phyloP scores from a whole-genome alignment of 306 rosid species.

The Quercus dentata region DNA sequence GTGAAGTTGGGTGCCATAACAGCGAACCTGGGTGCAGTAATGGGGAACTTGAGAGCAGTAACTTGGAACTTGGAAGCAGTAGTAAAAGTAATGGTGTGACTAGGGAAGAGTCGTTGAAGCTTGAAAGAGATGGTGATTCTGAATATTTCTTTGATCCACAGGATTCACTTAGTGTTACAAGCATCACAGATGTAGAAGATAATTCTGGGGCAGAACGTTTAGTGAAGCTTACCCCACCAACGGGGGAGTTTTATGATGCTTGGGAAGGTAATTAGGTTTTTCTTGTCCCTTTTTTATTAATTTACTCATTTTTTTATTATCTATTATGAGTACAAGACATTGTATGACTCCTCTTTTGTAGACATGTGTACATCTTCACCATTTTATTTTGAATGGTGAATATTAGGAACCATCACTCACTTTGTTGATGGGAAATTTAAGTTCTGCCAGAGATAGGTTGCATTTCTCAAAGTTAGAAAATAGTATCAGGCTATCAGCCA shows the following conservation, averaged over 20 bases:
- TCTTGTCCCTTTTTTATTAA: background rate
- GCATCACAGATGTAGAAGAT: conserved; percentile 82
- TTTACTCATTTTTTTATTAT: no score
- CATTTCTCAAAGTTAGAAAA: background rate
- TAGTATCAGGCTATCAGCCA: background rate
- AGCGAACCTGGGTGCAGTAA: conserved; percentile 24
- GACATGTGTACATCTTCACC: background rate
- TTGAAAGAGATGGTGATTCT: conserved; percentile 46
- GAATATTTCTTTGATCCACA: conserved; percentile 81
- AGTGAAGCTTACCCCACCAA: conserved; percentile 31
- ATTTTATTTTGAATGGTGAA: no score
- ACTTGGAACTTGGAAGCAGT: conserved; percentile 31
- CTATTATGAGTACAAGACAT: background rate
- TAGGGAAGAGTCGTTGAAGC: conserved; percentile 23
- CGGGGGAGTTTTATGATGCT: conserved; percentile 82
- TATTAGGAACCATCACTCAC: background rate
- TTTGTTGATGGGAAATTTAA: background rate
- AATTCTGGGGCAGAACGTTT: conserved; percentile 50
- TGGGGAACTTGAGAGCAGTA: conserved; percentile 31
- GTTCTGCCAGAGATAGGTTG: background rate
- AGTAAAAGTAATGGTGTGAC: conserved; percentile 24
- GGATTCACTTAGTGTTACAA: conserved; percentile 65
- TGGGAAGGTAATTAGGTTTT: conserved; percentile 68
- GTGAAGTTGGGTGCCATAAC: conserved; percentile 19
- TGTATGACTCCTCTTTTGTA: background rate